Percentiles rank a stretch among this genome's conserved stretches.
phyloP scores from a whole-genome alignment of 225 moss, liverwort and hornwort species.

The Pleurozium schreberi region DNA sequence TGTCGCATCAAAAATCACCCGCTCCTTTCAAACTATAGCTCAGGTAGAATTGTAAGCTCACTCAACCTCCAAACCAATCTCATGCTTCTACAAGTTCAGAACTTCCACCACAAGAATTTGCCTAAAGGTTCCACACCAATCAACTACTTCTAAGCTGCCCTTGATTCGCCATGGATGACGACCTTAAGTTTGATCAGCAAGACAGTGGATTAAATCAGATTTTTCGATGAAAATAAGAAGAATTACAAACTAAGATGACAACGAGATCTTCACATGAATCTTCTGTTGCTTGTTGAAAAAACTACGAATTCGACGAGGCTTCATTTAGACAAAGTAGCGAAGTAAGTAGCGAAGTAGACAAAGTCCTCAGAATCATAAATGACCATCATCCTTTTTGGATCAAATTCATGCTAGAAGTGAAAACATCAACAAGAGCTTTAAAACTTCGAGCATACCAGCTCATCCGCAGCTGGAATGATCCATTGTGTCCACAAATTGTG shows the following conservation, averaged over 20 bases:
- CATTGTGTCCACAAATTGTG: not conserved
- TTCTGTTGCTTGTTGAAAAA: not conserved
- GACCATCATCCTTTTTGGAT: not conserved
- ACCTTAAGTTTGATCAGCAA: not conserved
- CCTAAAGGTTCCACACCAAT: not conserved
- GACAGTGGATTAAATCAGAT: not conserved
- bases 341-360: not conserved
- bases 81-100: not conserved
- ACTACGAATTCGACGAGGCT: not conserved
- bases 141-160: not conserved
- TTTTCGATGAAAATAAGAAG: not conserved
- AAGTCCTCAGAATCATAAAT: not conserved
- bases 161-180: not conserved
- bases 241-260: not conserved
- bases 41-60: not conserved
- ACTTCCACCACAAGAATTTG: not conserved
- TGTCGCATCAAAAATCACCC: not conserved
- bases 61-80: not conserved
- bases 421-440: not conserved
- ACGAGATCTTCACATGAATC: not conserved
- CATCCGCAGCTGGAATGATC: not conserved
- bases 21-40: not conserved
- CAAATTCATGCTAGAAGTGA: not conserved
- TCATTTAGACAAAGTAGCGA: not conserved
- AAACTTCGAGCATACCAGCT: not conserved